Conservation (phyloP, 306 rosid genomes). For the Datisca glomerata region DNA sequence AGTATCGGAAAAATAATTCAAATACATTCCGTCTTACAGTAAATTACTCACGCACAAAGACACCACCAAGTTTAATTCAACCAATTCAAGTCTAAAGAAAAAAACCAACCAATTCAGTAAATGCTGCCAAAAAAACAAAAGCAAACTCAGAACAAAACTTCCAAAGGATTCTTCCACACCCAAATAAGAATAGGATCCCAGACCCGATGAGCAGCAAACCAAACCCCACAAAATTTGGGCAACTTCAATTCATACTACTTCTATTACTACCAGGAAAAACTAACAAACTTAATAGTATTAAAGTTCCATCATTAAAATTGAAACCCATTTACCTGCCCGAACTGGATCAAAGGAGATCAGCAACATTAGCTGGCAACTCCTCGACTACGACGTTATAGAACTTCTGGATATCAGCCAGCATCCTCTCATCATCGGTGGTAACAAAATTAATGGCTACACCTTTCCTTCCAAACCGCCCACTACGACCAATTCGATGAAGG, state of each 20-base stretch:
- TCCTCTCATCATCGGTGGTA: conserved; percentile 46
- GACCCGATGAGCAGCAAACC: conserved; percentile 15
- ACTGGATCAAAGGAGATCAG: conserved; percentile 49
- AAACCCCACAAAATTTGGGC: conserved; percentile 11
- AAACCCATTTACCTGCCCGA: conserved; percentile 18
- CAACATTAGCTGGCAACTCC: conserved; percentile 65
- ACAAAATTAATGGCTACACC: conserved; percentile 70
- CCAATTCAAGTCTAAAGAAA: too few relatives aligned
- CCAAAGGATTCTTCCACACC: background rate
- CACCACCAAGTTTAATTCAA: too few relatives aligned
- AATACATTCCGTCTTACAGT: too few relatives aligned
- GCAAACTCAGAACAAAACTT: background rate
- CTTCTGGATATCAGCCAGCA: conserved; percentile 53
- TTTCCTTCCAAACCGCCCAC: conserved; percentile 63
- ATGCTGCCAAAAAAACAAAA: background rate
- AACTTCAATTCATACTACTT: conserved; percentile 16
- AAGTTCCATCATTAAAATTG: background rate
- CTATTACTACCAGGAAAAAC: too few relatives aligned
- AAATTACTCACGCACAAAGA: too few relatives aligned
- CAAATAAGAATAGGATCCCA: conserved; percentile 16
- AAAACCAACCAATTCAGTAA: too few relatives aligned
- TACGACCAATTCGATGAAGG: conserved; percentile 62
- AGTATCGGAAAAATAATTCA: too few relatives aligned
- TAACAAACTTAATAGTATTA: conserved; percentile 8
- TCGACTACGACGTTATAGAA: conserved; percentile 48